Base-by-base conservation (phyloP, 2,329 filamentous ascomycete genomes). In the Ceratocystis cubensis region DNA sequence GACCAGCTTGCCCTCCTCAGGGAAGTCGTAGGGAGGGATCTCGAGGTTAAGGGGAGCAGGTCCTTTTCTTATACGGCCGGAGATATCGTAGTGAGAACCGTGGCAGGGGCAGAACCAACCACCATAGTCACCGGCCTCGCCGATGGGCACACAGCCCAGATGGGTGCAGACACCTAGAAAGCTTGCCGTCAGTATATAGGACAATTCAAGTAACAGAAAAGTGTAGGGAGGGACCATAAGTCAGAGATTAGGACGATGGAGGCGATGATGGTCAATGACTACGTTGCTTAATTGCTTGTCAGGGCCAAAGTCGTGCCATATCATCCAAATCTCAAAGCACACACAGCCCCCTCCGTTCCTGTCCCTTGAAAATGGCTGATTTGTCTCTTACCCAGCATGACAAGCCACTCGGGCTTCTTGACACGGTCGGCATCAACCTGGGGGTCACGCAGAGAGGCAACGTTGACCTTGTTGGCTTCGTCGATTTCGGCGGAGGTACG, bases 71-170 rank as follows among this genome's bases (percentile, higher is more conserved):
- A 96, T 90, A 80, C 94, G 91, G 78, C 94, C 94, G 71, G 92
- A 97, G 78, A 99, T 97, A 78, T 99, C 94, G 86, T 99, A 99
- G 84, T 99, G 94, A 73, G 92, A 96, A 79, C 94, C 94, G 85
- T 99, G 94, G 89, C 94, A 99, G 71, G 94, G 94, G 84, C 94
- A 99, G 88, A 99, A 99, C 94, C 94, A 99, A 76, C 94, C 94
- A 77, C 94, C 94, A 75, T 82, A 99, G 80, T 99, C 95, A 78
- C 94, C 94, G 71, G 94, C 91, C 83, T 99, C 94, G 75, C 95
- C 94, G 74, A 99, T 99, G 76, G 94, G 94, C 73, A 99, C 94
- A 85, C 94, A 99, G 80, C 94, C 94, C 76, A 99, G 82, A 80
- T 99, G 94, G 75, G 94, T 99, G 88, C 94, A 99, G 79, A 99